phyloP scores from a whole-genome alignment of 129 eudicot species.

The Flaveria brownii region DNA sequence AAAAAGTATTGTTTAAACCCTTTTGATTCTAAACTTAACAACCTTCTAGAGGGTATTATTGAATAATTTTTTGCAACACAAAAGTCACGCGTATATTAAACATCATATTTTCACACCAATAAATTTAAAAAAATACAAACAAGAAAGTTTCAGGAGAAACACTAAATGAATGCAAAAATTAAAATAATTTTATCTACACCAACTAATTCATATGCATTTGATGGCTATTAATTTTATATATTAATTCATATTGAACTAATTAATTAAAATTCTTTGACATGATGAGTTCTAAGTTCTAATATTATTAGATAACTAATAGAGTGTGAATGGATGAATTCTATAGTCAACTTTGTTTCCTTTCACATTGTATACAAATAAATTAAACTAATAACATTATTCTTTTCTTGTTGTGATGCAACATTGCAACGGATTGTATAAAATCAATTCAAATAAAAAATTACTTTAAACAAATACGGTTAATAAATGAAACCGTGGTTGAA shows the following conservation, averaged over 20 bases:
- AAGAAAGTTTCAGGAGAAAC: constrained; percentile 16
- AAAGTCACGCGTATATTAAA: constrained; percentile 18
- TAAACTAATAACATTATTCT: too few species aligned
- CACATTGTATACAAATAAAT: too few species aligned
- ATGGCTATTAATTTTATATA: neutral
- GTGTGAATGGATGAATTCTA: too few species aligned
- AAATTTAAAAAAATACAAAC: neutral
- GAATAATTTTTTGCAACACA: constrained; percentile 3
- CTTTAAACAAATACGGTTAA: too few species aligned
- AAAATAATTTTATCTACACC: constrained; percentile 20
- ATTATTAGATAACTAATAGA: too few species aligned
- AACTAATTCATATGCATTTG: constrained; percentile 10
- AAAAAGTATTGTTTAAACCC: neutral
- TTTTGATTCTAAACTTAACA: constrained; percentile 7
- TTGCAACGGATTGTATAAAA: too few species aligned
- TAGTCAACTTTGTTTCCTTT: too few species aligned
- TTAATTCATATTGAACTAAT: neutral
- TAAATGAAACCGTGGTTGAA: too few species aligned
- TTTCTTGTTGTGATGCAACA: too few species aligned
- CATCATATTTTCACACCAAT: neutral
- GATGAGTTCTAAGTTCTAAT: too few species aligned
- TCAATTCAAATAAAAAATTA: too few species aligned
- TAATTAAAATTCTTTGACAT: neutral
- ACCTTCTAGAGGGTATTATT: constrained; percentile 11
- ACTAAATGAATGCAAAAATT: constrained; percentile 18